Evolutionary conservation across 2,329 filamentous ascomycete genomes (phyloP).

Genomic region (Zopfia rhizophila): DNA sequence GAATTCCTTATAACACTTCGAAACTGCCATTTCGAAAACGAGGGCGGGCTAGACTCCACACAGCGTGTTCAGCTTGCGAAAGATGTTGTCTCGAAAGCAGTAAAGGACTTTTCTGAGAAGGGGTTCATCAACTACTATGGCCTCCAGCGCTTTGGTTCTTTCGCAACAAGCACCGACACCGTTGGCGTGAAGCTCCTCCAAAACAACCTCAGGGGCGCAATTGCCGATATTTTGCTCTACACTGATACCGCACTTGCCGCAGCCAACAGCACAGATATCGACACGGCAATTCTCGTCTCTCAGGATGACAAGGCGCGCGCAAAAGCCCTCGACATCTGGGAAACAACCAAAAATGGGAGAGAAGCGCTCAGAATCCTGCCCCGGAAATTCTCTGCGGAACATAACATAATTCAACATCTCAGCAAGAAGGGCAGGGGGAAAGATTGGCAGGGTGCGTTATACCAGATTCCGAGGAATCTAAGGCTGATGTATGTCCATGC

Average conservation of each 20-base stretch:
- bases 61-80: conserved; percentile 59
- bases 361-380: conserved; percentile 77
- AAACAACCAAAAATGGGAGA: conserved; percentile 66
- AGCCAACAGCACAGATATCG: conserved; percentile 53
- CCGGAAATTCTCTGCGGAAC: conserved; percentile 82
- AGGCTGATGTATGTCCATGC: conserved; percentile 96
- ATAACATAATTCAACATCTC: conserved; percentile 81
- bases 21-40: conserved; percentile 74
- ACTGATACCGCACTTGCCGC: conserved; percentile 70
- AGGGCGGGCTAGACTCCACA: conserved; percentile 43
- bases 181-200: conserved; percentile 86
- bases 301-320: conserved; percentile 84
- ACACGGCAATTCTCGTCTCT: conserved; percentile 63
- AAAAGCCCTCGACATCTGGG: conserved; percentile 79
- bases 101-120: conserved; percentile 73
- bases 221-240: conserved; percentile 80
- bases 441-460: conserved; percentile 84
- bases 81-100: conserved; percentile 65
- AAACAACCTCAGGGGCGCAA: conserved; percentile 81
- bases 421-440: conserved; percentile 61
- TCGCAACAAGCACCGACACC: conserved; percentile 83
- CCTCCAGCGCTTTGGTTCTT: conserved; percentile 95
- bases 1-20: conserved; percentile 93
- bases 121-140: conserved; percentile 99
- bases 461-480: conserved; percentile 81